These are phyloP conservation scores for Verticillium tricorpus DNA, from an alignment of 2,329 filamentous ascomycete species.

Conservation along the genomic window DNA sequence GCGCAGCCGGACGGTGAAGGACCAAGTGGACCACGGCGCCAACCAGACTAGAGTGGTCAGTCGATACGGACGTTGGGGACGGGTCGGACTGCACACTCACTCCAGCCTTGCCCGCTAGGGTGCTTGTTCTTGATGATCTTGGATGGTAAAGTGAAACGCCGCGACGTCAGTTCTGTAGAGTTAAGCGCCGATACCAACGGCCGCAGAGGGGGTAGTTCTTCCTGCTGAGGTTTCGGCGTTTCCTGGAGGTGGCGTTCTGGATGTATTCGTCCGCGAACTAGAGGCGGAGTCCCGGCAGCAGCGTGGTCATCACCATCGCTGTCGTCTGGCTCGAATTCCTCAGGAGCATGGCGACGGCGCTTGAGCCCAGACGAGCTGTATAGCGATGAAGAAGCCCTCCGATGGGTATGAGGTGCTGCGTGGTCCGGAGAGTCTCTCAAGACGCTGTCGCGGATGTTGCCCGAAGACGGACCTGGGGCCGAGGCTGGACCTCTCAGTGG, in stretches of 20 bases:
- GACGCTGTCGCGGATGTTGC: neutral
- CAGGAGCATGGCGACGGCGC: neutral
- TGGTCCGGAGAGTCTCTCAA: neutral
- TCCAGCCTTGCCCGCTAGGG: slow-evolving; percentile 28
- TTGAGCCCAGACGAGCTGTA: neutral
- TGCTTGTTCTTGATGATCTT: slow-evolving; percentile 23
- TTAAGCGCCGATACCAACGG: slow-evolving; percentile 1
- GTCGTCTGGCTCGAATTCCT: neutral
- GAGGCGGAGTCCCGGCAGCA: neutral
- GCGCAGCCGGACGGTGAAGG: slow-evolving; percentile 25
- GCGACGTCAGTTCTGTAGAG: neutral
- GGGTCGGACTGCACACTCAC: slow-evolving; percentile 17
- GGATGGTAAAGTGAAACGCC: slow-evolving; percentile 15
- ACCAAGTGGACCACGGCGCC: slow-evolving; percentile 27
- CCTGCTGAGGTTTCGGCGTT: slow-evolving; percentile 26
- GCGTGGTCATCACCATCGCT: neutral
- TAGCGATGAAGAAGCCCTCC: neutral
- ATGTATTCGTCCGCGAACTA: slow-evolving; percentile 12
- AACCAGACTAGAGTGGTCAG: slow-evolving; percentile 19
- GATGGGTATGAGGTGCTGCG: neutral
- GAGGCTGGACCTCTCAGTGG: neutral
- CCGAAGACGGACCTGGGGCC: neutral
- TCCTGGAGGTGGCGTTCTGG: slow-evolving; percentile 15
- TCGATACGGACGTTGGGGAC: neutral
- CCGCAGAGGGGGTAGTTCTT: slow-evolving; percentile 17